Conservation (phyloP, 768 basidiomycete species). For the Filobasidium wieringae region DNA sequence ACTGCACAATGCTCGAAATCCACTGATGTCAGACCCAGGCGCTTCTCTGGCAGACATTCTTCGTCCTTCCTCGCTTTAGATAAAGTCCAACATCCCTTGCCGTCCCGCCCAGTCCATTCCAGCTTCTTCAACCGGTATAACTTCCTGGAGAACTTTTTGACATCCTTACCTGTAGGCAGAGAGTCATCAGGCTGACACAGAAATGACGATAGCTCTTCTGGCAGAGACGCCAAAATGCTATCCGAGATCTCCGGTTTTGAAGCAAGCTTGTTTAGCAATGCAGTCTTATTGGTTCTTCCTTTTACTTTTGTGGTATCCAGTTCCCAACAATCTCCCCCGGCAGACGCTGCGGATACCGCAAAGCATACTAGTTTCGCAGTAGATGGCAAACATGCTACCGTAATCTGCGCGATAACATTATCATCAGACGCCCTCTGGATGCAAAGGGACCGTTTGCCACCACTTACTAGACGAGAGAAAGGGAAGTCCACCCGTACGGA, state of each 20-base stretch:
- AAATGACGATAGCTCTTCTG: neutral
- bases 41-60: no score
- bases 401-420: neutral
- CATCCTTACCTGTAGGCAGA: neutral
- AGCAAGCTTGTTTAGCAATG: neutral
- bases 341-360: neutral
- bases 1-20: neutral
- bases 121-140: neutral
- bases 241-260: neutral
- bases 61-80: neutral
- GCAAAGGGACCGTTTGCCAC: neutral
- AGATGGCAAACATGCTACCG: neutral
- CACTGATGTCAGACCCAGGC: neutral
- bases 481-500: neutral
- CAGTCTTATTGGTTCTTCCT: neutral
- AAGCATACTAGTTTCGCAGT: neutral
- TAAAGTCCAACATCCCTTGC: neutral
- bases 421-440: neutral
- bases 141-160: slow-evolving; percentile 2
- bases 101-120: neutral
- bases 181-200: neutral
- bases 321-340: neutral
- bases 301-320: neutral
- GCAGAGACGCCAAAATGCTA: neutral
- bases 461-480: neutral